Base-by-base conservation (phyloP, 139 green algal species). In the Nannochloris sp. region DNA sequence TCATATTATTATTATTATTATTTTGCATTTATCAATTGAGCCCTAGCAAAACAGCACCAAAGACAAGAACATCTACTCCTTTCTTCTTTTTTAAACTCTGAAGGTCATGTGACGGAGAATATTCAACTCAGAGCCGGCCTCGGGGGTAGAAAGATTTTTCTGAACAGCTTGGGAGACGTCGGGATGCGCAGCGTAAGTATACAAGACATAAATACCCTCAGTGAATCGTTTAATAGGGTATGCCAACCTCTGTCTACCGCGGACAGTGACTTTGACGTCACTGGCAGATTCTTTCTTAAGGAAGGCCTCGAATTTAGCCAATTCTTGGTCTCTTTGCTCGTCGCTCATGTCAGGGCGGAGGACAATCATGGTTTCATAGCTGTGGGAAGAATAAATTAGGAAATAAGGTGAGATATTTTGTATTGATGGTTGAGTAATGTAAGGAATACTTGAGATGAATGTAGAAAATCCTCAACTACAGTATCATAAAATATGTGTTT, bases 361-460 rank as follows among this genome's bases (percentile, higher is more conserved):
- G 35, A 96, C 80, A 25, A 96, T 76, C 86, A 96, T 92, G 15
- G 89, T 96, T 80, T 96, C 89, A 67, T 96, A 94, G 59, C 84
- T 91, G 56, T 48, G 29, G 48, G 42, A 19, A 19, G 42, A 51
- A 51, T 51, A 27, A 51, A 51, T 51, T 51, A 27, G 19, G 42
- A 51, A 51, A 51, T 51, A 51, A 51, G 19, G 19, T 27, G 42
- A 51, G 42, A 51, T 51, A 19, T 51, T 51, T 51, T 19, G 42
- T n/a, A 45, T 45, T 45, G 9, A 45, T 45, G 37, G 12, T 45
- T 45, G 37, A 45, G n/a, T 45, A 45, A 45, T 45, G 37, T 45
- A 12, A 45, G 37, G 9, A 9, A 45, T 45, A 19, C 37, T 45
- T 45, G 12, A n/a, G n/a, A 19, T 45, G 37, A 45, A 45, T 19